Conservation (phyloP, 164 flowering plant genomes). For the Liriodendron chinense region DNA sequence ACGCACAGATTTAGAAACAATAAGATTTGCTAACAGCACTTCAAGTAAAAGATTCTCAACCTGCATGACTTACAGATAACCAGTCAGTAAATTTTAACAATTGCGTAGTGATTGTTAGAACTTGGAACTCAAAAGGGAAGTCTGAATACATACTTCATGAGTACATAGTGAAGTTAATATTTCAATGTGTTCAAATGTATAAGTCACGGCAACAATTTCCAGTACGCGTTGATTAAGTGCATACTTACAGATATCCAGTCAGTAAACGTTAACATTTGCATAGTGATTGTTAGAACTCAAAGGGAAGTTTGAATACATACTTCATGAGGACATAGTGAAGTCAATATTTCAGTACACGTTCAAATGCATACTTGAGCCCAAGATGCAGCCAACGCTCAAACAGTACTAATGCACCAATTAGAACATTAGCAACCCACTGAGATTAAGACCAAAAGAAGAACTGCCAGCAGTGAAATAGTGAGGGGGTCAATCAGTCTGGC, state of each 20-base stretch:
- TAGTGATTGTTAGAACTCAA: background rate
- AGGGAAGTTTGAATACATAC: too few relatives aligned
- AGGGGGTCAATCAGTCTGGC: too few relatives aligned
- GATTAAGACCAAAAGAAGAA: too few relatives aligned
- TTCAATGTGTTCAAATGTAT: background rate
- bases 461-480: too few relatives aligned
- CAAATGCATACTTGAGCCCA: background rate
- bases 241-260: background rate
- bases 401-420: too few relatives aligned
- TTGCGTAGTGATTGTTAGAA: background rate
- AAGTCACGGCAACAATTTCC: background rate
- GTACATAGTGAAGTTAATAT: background rate
- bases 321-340: background rate
- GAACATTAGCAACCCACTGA: too few relatives aligned
- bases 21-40: constrained; percentile 71
- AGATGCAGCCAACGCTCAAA: too few relatives aligned
- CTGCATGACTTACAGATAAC: constrained; percentile 27
- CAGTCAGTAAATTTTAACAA: background rate
- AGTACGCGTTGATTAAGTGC: background rate
- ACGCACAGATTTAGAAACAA: constrained; percentile 53
- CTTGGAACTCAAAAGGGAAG: too few relatives aligned
- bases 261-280: background rate
- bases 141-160: too few relatives aligned
- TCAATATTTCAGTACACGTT: background rate
- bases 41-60: constrained; percentile 77